Percentiles rank a stretch among this genome's conserved stretches.
Evolutionary conservation across 2,329 filamentous ascomycete species (phyloP).

Genomic region (Pestalotiopsis sp.): DNA sequence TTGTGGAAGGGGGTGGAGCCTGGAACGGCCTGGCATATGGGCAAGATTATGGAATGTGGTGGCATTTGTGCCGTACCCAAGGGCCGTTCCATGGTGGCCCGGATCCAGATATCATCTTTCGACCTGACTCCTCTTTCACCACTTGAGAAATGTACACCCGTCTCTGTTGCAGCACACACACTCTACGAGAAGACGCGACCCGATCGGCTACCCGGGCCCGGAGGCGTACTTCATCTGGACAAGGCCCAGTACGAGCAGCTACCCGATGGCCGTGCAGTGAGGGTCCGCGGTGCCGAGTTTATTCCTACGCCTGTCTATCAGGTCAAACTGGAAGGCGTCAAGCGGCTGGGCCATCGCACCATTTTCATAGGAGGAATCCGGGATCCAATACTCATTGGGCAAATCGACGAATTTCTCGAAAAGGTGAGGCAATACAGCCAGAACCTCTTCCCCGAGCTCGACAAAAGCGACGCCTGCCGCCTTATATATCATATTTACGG

Average conservation of each 20-base stretch:
- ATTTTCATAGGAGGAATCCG: constrained; percentile 40
- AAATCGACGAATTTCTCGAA: constrained; percentile 32
- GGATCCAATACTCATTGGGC: constrained; percentile 40
- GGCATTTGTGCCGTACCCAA: constrained; percentile 42
- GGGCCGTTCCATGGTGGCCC: constrained; percentile 32
- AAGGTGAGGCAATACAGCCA: constrained; percentile 26
- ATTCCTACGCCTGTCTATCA: constrained; percentile 31
- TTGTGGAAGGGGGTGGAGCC: constrained; percentile 22
- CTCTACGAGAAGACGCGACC: constrained; percentile 47
- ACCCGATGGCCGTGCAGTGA: constrained; percentile 31
- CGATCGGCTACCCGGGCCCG: constrained; percentile 42
- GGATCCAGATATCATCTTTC: constrained; percentile 35
- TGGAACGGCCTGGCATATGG: constrained; percentile 37
- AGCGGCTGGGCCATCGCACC: constrained; percentile 36
- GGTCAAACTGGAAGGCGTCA: constrained; percentile 43
- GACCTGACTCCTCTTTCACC: constrained; percentile 38
- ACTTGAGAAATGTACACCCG: constrained; percentile 35
- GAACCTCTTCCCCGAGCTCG: constrained; percentile 16
- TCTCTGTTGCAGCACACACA: constrained; percentile 44
- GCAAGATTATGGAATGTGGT: constrained; percentile 47
- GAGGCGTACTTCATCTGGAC: constrained; percentile 39
- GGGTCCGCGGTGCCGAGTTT: constrained; percentile 34
- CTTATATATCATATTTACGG: constrained; percentile 38
- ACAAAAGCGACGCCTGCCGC: constrained; percentile 13
- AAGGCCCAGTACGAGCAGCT: constrained; percentile 36